Conservation (phyloP, 352 stramenopile species). For the Blastocystis sp. region DNA sequence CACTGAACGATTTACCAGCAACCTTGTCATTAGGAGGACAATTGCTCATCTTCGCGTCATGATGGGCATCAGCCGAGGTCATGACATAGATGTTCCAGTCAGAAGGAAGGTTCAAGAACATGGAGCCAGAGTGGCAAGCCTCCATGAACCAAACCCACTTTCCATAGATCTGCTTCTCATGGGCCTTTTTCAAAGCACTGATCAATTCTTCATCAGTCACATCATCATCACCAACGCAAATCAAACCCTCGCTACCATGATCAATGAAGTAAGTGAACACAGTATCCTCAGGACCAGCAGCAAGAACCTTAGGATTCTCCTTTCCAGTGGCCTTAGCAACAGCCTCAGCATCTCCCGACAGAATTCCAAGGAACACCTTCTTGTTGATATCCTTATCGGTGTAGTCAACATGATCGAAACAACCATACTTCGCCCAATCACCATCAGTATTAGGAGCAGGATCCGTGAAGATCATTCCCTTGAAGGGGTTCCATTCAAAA, state of each 20-base stretch:
- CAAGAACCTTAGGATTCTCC: slow-evolving; percentile 48
- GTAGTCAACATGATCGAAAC: slow-evolving; percentile 38
- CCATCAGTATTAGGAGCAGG: slow-evolving; percentile 1
- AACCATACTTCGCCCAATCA: slow-evolving; percentile 48
- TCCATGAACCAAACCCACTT: slow-evolving; percentile 53
- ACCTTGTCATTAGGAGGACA: slow-evolving; percentile 29
- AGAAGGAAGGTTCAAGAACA: background rate
- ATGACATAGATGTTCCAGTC: slow-evolving; percentile 37
- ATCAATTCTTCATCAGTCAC: background rate
- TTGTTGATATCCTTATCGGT: slow-evolving; percentile 22
- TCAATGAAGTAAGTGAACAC: slow-evolving; percentile 56
- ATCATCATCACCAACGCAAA: slow-evolving; percentile 22
- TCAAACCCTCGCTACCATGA: slow-evolving; percentile 6
- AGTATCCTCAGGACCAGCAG: slow-evolving; percentile 4
- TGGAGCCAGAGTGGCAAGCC: slow-evolving; percentile 49
- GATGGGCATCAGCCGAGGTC: slow-evolving; percentile 18
- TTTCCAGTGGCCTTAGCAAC: slow-evolving; percentile 1
- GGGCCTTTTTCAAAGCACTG: background rate
- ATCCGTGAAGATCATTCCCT: slow-evolving; percentile 50
- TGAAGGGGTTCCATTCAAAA: background rate
- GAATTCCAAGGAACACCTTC: slow-evolving; percentile 5
- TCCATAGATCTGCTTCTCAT: slow-evolving; percentile 39
- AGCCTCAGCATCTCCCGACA: slow-evolving; percentile 7
- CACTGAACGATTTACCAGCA: background rate
- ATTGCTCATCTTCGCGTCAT: slow-evolving; percentile 34